Base-by-base conservation (phyloP, 768 basidiomycete species). In the Exsudoporus frostii region DNA sequence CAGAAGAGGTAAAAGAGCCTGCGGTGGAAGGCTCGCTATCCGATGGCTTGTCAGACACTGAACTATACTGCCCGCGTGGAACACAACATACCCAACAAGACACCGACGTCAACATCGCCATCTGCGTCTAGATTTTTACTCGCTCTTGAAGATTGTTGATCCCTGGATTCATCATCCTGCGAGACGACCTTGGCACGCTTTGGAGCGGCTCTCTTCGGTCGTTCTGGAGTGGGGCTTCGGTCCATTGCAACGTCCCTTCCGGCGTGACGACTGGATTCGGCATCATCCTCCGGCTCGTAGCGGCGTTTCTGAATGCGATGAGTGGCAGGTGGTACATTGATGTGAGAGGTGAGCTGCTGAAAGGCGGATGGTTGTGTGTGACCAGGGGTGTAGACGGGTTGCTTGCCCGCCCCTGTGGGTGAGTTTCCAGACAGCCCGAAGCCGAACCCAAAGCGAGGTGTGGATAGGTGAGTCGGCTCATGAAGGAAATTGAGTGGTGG, bases 221-320 rank as follows among this genome's bases (percentile, higher is more conserved):
- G 78, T 68, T 93, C 90, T 15, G 90, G 88, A 3, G 90, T 90
- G 8, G 90, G 89, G 58, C 89, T 90, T 55, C 88, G 78, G 67
- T 91, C 90, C 90, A 92, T 92, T 15, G 83, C 78, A 48, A 87
- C 80, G 59, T 90, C 89, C 53, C 79, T 70, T 25, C 65, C 63
- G 6, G 41, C 58, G 46, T 52, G 64, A 41, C 58, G 71, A 48
- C 59, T 70, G 24, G 71, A 69, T 51, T 81, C 79, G 4, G 71
- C 65, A 27, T 87, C 84, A n/a, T 90, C 88, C 19, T 91, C 89
- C 2, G 72, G 67, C 48, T 92, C 90, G 54, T 78, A 75, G 37
- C 85, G 74, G 56, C 90, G 75, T 70, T 91, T 89, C 68, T 79
- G 78, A 15, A 70, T 64, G 45, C 82, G 78, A n/a, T 68, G 65